phyloP scores from a whole-genome alignment of 495 filamentous ascomycete species.

The Penicillium pulvis region DNA sequence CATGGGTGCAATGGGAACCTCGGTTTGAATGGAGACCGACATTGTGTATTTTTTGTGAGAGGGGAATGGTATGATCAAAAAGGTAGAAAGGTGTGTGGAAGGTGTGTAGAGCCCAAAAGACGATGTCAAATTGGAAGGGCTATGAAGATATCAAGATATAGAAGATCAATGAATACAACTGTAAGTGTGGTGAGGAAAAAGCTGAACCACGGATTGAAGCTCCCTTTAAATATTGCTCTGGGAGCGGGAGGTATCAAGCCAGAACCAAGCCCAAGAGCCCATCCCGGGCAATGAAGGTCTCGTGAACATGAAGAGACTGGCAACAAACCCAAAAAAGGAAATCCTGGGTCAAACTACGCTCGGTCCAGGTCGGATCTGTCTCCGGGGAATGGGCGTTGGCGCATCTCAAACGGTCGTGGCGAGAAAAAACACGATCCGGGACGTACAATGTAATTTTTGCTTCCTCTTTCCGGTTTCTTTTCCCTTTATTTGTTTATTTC shows the following conservation, averaged over 20 bases:
- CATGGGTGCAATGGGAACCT: constrained; percentile 29
- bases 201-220: constrained; percentile 8
- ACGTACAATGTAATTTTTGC: neutral
- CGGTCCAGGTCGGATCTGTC: constrained; percentile 9
- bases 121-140: neutral
- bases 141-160: constrained; percentile 1
- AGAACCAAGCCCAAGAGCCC: neutral
- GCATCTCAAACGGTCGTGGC: constrained; percentile 15
- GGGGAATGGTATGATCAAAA: neutral
- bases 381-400: constrained; percentile 20
- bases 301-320: constrained; percentile 26
- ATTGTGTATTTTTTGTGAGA: constrained; percentile 25
- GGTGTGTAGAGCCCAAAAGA: constrained; percentile 8
- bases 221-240: constrained; percentile 14
- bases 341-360: constrained; percentile 8
- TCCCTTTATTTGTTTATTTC: neutral
- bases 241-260: constrained; percentile 1
- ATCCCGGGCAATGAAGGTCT: constrained; percentile 16
- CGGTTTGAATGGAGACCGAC: constrained; percentile 48
- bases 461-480: neutral
- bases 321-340: constrained; percentile 5
- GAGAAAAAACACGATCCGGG: constrained; percentile 2
- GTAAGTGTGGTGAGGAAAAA: neutral
- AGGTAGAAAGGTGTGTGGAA: constrained; percentile 8
- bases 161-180: constrained; percentile 3